phyloP scores from a whole-genome alignment of 208 protist genomes.

The Tetramitus jugosus region DNA sequence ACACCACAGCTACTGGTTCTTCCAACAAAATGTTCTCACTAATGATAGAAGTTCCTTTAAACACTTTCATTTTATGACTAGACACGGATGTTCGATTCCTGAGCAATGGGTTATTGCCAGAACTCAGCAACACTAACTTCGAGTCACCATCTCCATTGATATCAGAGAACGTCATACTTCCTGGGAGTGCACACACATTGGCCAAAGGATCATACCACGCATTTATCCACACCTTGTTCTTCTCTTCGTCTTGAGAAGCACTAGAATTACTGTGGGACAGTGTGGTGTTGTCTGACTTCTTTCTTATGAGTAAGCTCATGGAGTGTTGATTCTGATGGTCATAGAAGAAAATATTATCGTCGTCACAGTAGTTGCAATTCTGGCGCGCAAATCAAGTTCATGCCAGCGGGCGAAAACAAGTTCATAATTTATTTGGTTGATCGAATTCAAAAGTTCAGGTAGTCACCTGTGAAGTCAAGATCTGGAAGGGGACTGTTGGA shows the following conservation, averaged over 20 bases:
- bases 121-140: constrained; percentile 76
- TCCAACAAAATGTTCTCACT: constrained; percentile 63
- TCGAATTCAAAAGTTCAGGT: too few relatives aligned
- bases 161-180: constrained; percentile 65
- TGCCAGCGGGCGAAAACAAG: too few relatives aligned
- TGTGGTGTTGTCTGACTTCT: too few relatives aligned
- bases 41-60: constrained; percentile 58
- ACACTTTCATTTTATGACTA: neutral
- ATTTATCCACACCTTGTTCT: neutral
- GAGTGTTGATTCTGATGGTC: too few relatives aligned
- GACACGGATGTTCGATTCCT: constrained; percentile 29
- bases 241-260: neutral
- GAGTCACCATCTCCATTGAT: constrained; percentile 78
- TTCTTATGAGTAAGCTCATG: too few relatives aligned
- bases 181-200: constrained; percentile 56
- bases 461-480: too few relatives aligned
- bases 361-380: too few relatives aligned
- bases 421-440: too few relatives aligned
- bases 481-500: too few relatives aligned
- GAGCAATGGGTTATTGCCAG: constrained; percentile 57
- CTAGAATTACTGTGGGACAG: neutral
- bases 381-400: too few relatives aligned
- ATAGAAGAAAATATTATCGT: too few relatives aligned
- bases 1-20: constrained; percentile 65
- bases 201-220: constrained; percentile 77